These are phyloP conservation scores for Komagataella mondaviorum DNA, from an alignment of 805 yeast genomes.

Conservation along the genomic window DNA sequence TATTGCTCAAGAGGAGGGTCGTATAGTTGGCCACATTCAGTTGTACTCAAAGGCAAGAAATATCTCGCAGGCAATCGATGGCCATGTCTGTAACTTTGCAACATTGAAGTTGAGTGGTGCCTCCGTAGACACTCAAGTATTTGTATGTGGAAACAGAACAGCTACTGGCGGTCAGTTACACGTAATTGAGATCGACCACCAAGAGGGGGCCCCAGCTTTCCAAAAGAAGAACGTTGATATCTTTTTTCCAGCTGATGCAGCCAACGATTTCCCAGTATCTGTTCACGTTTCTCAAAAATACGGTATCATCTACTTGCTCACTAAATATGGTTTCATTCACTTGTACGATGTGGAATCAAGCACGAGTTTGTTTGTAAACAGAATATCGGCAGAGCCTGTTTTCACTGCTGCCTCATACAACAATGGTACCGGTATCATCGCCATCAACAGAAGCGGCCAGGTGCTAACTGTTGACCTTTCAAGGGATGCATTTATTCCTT, in stretches of 20 bases:
- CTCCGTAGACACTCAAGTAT: constrained; percentile 65
- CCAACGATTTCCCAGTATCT: constrained; percentile 92
- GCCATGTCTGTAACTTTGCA: constrained; percentile 91
- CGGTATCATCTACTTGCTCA: constrained; percentile 79
- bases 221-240: constrained; percentile 84
- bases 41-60: constrained; percentile 78
- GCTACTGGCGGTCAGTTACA: constrained; percentile 79
- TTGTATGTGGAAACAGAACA: constrained; percentile 84
- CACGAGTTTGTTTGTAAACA: constrained; percentile 82
- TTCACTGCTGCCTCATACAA: constrained; percentile 76
- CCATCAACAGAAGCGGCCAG: constrained; percentile 92
- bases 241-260: constrained; percentile 93
- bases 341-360: constrained; percentile 91
- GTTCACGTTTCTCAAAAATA: constrained; percentile 74
- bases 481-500: constrained; percentile 75
- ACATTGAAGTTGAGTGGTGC: constrained; percentile 63
- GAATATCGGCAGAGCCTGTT: constrained; percentile 92
- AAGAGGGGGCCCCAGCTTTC: constrained; percentile 69
- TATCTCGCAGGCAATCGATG: constrained; percentile 94
- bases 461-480: constrained; percentile 87
- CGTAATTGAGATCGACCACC: constrained; percentile 93
- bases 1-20: constrained; percentile 84
- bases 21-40: constrained; percentile 94
- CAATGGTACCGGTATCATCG: constrained; percentile 70
- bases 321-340: constrained; percentile 95